Evolutionary conservation across 306 rosid genomes (phyloP).

Genomic region (Purshia tridentata): DNA sequence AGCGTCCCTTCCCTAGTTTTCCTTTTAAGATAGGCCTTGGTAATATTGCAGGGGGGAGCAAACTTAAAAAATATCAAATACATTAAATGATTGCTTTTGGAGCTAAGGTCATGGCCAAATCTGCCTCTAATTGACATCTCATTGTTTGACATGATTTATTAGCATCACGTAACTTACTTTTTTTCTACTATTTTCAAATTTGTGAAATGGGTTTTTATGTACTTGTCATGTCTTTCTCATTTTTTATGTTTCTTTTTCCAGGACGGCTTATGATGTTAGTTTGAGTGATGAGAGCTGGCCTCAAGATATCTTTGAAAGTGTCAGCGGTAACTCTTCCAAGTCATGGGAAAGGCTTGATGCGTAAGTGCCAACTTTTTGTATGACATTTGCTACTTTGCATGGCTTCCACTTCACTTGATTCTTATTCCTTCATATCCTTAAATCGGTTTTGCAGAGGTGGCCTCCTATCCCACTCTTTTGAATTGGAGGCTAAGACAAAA

Average conservation of each 20-base stretch:
- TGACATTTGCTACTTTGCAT: slow-evolving; percentile 18
- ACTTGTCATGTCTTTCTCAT: neutral
- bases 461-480: slow-evolving; percentile 73
- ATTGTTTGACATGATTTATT: neutral
- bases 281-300: slow-evolving; percentile 84
- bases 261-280: slow-evolving; percentile 90
- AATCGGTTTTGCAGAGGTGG: slow-evolving; percentile 59
- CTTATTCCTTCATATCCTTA: slow-evolving; percentile 2
- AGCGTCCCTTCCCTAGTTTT: neutral
- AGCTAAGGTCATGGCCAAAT: neutral
- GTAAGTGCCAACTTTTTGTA: slow-evolving; percentile 46
- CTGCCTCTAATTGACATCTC: neutral
- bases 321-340: slow-evolving; percentile 71
- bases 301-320: slow-evolving; percentile 49
- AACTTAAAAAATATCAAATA: neutral
- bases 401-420: slow-evolving; percentile 10
- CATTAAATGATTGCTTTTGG: neutral
- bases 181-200: neutral
- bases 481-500: slow-evolving; percentile 79
- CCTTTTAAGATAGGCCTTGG: neutral
- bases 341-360: slow-evolving; percentile 98
- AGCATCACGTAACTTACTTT: neutral
- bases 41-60: neutral
- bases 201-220: neutral
- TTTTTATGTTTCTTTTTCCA: slow-evolving; percentile 25